Evolutionary conservation across 2,329 filamentous ascomycete genomes (phyloP), one percentile per base, ranked within the genome.

Genomic region (Fusarium zealandicum): DNA sequence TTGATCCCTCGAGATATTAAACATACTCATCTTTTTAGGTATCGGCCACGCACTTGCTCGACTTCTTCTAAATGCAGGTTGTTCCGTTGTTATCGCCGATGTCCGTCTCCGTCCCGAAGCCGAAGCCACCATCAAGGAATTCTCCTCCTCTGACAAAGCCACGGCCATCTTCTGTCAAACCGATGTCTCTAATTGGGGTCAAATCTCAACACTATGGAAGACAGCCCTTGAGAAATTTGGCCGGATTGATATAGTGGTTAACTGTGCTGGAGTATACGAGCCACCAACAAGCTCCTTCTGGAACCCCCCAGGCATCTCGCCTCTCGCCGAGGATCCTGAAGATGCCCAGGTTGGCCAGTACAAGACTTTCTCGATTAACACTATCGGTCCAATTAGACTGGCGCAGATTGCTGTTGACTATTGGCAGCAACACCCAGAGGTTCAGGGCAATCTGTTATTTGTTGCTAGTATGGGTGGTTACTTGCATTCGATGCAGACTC

Each of bases 191-290:
- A 63, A 69, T 28, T 66, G 59, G 62, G 20, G 48, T 1, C 64
- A 70, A 32, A 69, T 72, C 36, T 62, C 44, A 2, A 25, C 52
- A 2, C 25, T 69, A 2, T 70, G 65, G 67, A 55, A 66, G 5
- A 53, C 27, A 0, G 75, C 83, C 0, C 33, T 84, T 0, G 63
- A 75, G 12, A 64, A 67, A 1, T 87, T 82, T 55, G 82, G 81
- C 0, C 72, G 80, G 10, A 63, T 88, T 2, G 82, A 88, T 60
- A 83, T 88, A 33, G 70, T 88, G 1, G 74, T 87, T 11, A 88
- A 87, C 62, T 82, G 82, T 45, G 85, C 88, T 3, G 86, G 86
- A 0, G 72, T 87, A 10, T 71, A 67, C 12, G 70, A 72, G 44
- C 66, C 70, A 3, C 65, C 66, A 3, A 60, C 40, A 2, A 64